phyloP scores from a whole-genome alignment of 371 early-diverging fungal species.

The Mortierella sp. region DNA sequence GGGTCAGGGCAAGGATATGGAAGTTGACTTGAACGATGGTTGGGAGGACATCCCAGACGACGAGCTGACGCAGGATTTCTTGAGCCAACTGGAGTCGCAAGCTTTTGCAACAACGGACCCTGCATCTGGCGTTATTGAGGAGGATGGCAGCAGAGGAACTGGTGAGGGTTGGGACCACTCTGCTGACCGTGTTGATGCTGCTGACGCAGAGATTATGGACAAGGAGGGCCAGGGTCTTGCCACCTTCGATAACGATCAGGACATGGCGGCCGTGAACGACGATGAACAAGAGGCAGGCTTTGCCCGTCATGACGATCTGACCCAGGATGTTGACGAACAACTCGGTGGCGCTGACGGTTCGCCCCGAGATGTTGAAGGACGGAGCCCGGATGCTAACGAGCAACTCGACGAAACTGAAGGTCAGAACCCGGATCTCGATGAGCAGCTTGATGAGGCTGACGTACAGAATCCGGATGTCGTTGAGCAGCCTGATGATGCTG shows the following conservation, averaged over 20 bases:
- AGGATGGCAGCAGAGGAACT: no score
- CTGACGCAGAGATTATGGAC: not conserved
- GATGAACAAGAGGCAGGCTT: not conserved
- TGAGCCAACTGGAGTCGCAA: not conserved
- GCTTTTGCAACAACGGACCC: no score
- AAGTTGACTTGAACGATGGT: slow-evolving; percentile 39
- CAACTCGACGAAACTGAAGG: not conserved
- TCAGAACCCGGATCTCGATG: not conserved
- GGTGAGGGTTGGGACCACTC: not conserved
- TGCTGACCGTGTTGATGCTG: not conserved
- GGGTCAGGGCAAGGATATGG: slow-evolving; percentile 1
- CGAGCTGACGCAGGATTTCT: slow-evolving; percentile 12
- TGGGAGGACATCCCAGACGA: slow-evolving; percentile 46
- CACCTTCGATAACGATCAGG: not conserved
- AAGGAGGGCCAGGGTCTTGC: not conserved
- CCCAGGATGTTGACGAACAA: not conserved
- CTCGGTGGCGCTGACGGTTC: no score
- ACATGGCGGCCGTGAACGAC: not conserved
- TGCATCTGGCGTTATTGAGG: not conserved
- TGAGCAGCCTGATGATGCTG: not conserved
- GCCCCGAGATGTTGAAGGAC: not conserved
- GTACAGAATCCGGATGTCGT: not conserved
- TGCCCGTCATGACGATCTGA: not conserved
- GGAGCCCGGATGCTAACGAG: not conserved
- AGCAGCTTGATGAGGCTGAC: not conserved